Evolutionary conservation across 371 early-diverging fungal species (phyloP).

Genomic region (Gilbertella persicaria): DNA sequence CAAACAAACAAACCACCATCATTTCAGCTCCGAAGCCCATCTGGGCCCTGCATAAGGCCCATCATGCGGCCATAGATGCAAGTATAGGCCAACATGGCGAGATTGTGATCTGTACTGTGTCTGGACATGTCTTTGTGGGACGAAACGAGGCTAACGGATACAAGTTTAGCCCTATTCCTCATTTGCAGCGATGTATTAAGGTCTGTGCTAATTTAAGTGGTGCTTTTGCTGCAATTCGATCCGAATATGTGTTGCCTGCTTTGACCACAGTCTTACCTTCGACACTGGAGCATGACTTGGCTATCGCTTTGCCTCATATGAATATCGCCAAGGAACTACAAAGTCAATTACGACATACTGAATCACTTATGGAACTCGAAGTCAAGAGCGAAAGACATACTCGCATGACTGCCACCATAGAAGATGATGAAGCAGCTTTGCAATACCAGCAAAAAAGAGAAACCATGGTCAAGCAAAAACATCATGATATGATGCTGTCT

Average conservation of each 20-base stretch:
- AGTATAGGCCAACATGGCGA: slow-evolving; percentile 57
- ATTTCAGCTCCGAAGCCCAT: slow-evolving; percentile 41
- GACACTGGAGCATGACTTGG: slow-evolving; percentile 35
- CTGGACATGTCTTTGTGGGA: slow-evolving; percentile 58
- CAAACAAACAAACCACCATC: slow-evolving; percentile 5
- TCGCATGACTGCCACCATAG: background rate
- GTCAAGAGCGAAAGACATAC: background rate
- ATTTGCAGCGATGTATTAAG: slow-evolving; percentile 52
- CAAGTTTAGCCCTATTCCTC: slow-evolving; percentile 43
- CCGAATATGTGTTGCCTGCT: slow-evolving; percentile 32
- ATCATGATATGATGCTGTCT: slow-evolving; percentile 3
- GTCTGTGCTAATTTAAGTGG: slow-evolving; percentile 59
- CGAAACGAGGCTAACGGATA: slow-evolving; percentile 22
- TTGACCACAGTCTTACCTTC: slow-evolving; percentile 5
- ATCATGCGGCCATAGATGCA: slow-evolving; percentile 42
- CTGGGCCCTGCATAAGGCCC: slow-evolving; percentile 44
- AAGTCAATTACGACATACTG: background rate
- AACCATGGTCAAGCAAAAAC: background rate
- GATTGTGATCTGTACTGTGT: slow-evolving; percentile 47
- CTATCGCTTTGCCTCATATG: slow-evolving; percentile 41
- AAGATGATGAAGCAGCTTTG: background rate
- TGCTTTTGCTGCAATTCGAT: slow-evolving; percentile 63
- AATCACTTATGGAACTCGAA: background rate
- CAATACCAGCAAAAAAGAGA: background rate
- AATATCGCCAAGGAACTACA: background rate